Conservation (phyloP, 1,139 yeast genomes). For the Magnusiomyces ingens region DNA sequence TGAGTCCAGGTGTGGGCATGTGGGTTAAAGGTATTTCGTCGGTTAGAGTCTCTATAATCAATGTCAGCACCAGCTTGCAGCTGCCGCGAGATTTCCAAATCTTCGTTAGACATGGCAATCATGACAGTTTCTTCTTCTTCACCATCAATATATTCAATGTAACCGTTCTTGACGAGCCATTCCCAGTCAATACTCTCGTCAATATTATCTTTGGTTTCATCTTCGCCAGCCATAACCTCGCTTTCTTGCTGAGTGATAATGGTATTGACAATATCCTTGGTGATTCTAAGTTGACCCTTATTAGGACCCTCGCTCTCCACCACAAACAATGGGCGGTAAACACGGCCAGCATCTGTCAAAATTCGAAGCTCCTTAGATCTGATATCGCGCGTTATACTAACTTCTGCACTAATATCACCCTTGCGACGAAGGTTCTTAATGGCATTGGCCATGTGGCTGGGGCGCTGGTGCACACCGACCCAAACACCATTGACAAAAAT, state of each 20-base stretch:
- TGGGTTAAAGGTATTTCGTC: constrained; percentile 62
- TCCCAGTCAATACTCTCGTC: constrained; percentile 66
- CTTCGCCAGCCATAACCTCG: constrained; percentile 44
- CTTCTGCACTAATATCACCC: constrained; percentile 95
- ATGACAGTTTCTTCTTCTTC: constrained; percentile 96
- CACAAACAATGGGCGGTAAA: constrained; percentile 86
- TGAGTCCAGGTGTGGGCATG: constrained; percentile 88
- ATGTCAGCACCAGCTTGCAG: constrained; percentile 45
- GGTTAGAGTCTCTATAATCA: constrained; percentile 62
- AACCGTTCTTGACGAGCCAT: constrained; percentile 73
- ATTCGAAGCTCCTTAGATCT: constrained; percentile 93
- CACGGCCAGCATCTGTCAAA: constrained; percentile 98
- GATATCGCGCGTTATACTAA: constrained; percentile 91
- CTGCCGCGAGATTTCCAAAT: constrained; percentile 63
- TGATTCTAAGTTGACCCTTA: constrained; percentile 73
- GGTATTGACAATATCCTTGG: constrained; percentile 73
- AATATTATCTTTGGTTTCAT: not conserved
- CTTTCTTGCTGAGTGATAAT: constrained; percentile 60
- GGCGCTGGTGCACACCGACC: constrained; percentile 98
- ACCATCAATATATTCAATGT: constrained; percentile 92
- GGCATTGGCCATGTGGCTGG: constrained; percentile 82
- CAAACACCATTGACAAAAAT: constrained; percentile 98
- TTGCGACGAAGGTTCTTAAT: constrained; percentile 88
- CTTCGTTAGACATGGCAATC: constrained; percentile 99
- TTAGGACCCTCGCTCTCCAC: constrained; percentile 77